phyloP scores from a whole-genome alignment of 2,329 filamentous ascomycete species.

The Waltergamsia citrina region DNA sequence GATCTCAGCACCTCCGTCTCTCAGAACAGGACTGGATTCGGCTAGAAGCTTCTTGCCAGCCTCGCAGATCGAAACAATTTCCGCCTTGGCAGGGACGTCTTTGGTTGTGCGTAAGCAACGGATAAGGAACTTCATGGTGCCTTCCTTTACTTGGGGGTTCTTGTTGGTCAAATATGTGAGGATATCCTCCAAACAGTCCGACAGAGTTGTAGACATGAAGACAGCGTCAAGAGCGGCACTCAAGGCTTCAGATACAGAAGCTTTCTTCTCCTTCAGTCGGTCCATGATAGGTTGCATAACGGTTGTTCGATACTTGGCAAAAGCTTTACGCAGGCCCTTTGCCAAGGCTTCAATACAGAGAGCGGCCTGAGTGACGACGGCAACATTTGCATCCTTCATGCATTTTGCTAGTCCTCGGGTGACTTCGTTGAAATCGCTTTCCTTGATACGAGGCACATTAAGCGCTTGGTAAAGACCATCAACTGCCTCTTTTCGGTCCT shows the following conservation, averaged over 20 bases:
- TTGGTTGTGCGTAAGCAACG: constrained; percentile 75
- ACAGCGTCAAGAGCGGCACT: constrained; percentile 71
- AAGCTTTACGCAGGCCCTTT: constrained; percentile 70
- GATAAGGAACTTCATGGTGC: constrained; percentile 88
- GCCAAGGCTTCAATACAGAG: constrained; percentile 87
- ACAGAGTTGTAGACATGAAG: constrained; percentile 57
- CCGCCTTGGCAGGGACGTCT: constrained; percentile 74
- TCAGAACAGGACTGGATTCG: constrained; percentile 76
- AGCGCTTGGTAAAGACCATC: constrained; percentile 69
- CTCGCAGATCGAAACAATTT: constrained; percentile 81
- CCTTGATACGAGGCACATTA: constrained; percentile 86
- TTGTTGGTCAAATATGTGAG: constrained; percentile 80
- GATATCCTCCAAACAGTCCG: constrained; percentile 88
- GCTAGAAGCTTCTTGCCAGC: constrained; percentile 80
- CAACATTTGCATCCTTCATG: constrained; percentile 98
- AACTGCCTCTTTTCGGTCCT: constrained; percentile 89
- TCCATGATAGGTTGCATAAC: constrained; percentile 91
- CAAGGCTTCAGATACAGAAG: constrained; percentile 76
- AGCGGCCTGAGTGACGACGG: constrained; percentile 85
- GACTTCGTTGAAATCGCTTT: constrained; percentile 79
- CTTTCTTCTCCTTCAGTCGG: constrained; percentile 95
- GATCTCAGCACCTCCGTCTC: constrained; percentile 84
- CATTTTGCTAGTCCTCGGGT: constrained; percentile 79
- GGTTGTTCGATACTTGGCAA: constrained; percentile 68
- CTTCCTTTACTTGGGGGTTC: constrained; percentile 95